Percentiles rank a stretch among this genome's conserved stretches.
Evolutionary conservation across 1,139 yeast genomes (phyloP).

Genomic region (Zygosaccharomyces pseudobailii): DNA sequence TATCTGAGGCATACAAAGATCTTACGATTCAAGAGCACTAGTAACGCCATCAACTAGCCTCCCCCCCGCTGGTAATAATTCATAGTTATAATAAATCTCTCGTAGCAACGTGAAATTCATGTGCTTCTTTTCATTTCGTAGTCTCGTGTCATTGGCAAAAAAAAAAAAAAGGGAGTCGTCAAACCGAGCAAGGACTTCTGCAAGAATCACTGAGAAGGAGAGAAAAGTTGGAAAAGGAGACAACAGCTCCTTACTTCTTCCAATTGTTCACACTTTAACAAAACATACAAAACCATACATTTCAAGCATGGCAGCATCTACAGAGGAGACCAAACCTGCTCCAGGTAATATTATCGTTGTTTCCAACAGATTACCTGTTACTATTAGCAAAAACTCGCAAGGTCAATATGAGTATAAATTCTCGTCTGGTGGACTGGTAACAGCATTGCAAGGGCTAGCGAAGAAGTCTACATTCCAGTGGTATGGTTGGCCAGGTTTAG

Average conservation of each 20-base stretch:
- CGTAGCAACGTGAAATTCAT: not conserved
- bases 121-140: not conserved
- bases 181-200: not conserved
- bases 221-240: not conserved
- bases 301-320: conserved; percentile 1
- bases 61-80: no score
- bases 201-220: not conserved
- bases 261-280: not conserved
- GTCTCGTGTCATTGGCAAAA: not conserved
- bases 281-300: not conserved
- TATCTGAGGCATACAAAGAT: no score
- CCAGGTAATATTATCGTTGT: conserved; percentile 80
- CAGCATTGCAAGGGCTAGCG: conserved; percentile 89
- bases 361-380: conserved; percentile 91
- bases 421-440: conserved; percentile 97
- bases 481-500: conserved; percentile 98
- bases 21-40: no score
- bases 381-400: conserved; percentile 60
- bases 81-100: not conserved
- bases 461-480: conserved; percentile 85
- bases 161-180: not conserved
- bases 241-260: not conserved
- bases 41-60: no score
- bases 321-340: conserved; percentile 2
- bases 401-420: conserved; percentile 70